Evolutionary conservation across 1,139 yeast species (phyloP), one percentile per base, ranked within the genome.

Genomic region (Suhomyces yuchorum): DNA sequence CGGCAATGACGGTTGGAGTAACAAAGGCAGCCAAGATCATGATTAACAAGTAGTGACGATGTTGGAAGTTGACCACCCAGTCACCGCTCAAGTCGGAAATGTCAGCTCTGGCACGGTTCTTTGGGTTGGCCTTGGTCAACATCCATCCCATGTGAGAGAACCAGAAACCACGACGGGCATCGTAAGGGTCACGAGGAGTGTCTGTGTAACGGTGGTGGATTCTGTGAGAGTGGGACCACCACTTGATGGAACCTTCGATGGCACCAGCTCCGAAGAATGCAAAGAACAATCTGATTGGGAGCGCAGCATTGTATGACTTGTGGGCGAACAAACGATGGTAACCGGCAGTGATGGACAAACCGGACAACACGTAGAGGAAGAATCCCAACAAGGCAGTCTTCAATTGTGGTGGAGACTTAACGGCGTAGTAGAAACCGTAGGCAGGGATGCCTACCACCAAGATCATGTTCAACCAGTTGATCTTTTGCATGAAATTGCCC

Each of bases 221-320:
- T 77, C 99, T 85, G 76, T 93, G 99, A 48, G 95, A 87, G 67
- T 93, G 97, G 47, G 95, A 85, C 99, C 99, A 93, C 99, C 99
- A 95, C 73, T 93, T 91, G 68, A 92, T 86, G 43, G 97, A 91
- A 57, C 99, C 99, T 73, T 93, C 96, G 50, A 90, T 91, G 49
- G 97, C 89, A 48, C 96, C 96, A 40, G 96, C 95, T 50, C 99
- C 99, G 57, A 87, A 87, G 41, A 90, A 73, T 39, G 96, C 96
- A 61, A 79, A 85, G 59, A 87, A 78, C 40, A 89, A 56, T 56
- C 87, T 80, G 42, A 90, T 79, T 7, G 96, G 93, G 59, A 76
- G 64, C 45, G 78, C 75, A 40, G 95, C 97, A 50, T 80, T 80
- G 70, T 88, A 93, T 19, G 97, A 77, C 63, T 93, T 85, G 74